Conservation (phyloP, 768 basidiomycete genomes). For the Lentinula sp. region DNA sequence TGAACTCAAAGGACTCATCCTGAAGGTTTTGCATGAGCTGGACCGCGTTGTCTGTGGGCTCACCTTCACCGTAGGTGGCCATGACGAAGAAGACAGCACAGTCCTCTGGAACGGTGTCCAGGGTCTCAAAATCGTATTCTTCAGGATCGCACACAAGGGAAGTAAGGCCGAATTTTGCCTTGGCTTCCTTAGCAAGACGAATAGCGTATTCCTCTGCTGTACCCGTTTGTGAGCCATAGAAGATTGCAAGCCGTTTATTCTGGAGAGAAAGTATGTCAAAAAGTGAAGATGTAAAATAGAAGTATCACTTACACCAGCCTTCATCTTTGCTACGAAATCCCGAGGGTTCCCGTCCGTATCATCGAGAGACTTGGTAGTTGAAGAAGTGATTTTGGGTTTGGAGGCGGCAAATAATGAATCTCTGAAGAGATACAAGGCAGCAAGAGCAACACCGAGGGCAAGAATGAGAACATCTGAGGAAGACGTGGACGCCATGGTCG, state of each 20-base stretch:
- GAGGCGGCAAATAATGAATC: slow-evolving; percentile 71
- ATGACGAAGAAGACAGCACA: slow-evolving; percentile 90
- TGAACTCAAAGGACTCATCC: slow-evolving; percentile 85
- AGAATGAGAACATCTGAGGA: slow-evolving; percentile 73
- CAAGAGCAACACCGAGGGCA: slow-evolving; percentile 66
- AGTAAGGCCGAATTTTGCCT: slow-evolving; percentile 90
- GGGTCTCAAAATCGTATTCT: slow-evolving; percentile 97
- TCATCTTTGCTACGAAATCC: slow-evolving; percentile 94
- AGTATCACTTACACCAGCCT: slow-evolving; percentile 65
- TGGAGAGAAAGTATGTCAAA: slow-evolving; percentile 22
- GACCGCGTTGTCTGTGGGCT: slow-evolving; percentile 97
- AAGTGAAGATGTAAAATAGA: background rate
- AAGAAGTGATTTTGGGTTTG: slow-evolving; percentile 51
- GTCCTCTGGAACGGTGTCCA: slow-evolving; percentile 86
- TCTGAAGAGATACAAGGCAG: slow-evolving; percentile 76
- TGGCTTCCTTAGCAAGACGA: slow-evolving; percentile 96
- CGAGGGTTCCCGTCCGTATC: slow-evolving; percentile 76
- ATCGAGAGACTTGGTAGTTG: slow-evolving; percentile 42
- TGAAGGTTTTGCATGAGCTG: slow-evolving; percentile 88
- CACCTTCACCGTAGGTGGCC: slow-evolving; percentile 98
- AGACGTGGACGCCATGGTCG: slow-evolving; percentile 52
- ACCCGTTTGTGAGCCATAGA: slow-evolving; percentile 98
- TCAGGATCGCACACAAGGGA: slow-evolving; percentile 98
- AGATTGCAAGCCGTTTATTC: slow-evolving; percentile 97
- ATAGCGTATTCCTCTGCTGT: slow-evolving; percentile 98